Base-by-base conservation (phyloP, 2,329 filamentous ascomycete species). In the Sporothrix phasma region DNA sequence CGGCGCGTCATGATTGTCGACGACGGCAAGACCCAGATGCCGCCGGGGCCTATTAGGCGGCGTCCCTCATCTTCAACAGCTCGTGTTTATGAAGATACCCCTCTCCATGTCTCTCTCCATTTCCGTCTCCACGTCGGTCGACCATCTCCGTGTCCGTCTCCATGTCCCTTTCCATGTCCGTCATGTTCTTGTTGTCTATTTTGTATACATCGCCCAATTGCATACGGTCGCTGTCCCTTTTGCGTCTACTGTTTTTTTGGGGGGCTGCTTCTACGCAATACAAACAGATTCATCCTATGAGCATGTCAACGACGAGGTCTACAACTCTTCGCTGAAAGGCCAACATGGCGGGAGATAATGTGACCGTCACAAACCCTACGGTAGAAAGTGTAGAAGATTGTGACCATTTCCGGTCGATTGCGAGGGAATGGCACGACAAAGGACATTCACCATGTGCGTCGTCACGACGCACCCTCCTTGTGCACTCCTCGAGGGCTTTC, bases 1-100 rank as follows among this genome's bases (percentile, higher is more conserved):
- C 83, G 80, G 76, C 64, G 59, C 45, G 64, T 68, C 46, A 66
- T 66, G 61, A 46, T 67, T 62, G 60, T 65, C 43, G 64, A 65
- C 51, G 64, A 62, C 26, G 45, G 60, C 60, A 62, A 53, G 59
- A 61, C 3, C 26, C 58, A 47, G 26, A 10, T 13, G n/a, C 60
- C 56, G 37, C 37, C 54, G 22, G 56, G 24, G 45, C 60, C 7
- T 51, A 51, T 31, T 62, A 37, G 22, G 24, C 15, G n/a, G n/a
- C n/a, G n/a, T n/a, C 45, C 1, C 24, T 10, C 24, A 43, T 43
- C 24, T 29, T 43, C 54, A 58, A 24, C 29, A n/a, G 22, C 53
- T 22, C 61, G 11, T 39, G 34, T 22, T 45, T 46, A 51, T 49
- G 22, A 51, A 53, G 46, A 53, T 62, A 62, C 60, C 60, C 60